A percentile compares a stretch with the other conserved stretches of the same genome.
Conservation (phyloP, 768 basidiomycete species). For the Lyophyllum atratum region DNA sequence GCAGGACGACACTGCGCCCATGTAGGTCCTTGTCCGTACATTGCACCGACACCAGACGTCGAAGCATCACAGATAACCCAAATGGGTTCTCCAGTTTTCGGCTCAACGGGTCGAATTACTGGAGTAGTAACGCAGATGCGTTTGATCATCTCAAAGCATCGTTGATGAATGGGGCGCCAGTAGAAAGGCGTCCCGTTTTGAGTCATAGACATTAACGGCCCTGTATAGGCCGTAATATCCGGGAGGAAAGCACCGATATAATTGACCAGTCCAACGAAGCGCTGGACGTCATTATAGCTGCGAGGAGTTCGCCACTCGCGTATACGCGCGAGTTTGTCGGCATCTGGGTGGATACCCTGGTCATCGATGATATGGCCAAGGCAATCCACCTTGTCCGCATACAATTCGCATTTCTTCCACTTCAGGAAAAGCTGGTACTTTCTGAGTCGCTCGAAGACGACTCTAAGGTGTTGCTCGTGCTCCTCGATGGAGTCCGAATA, state of each 20-base stretch:
- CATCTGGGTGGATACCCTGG: background rate
- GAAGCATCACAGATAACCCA: conserved; percentile 14
- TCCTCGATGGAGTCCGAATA: background rate
- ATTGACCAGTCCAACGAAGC: conserved; percentile 11
- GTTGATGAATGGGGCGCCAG: background rate
- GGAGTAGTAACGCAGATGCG: conserved; percentile 2
- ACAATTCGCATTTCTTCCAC: conserved; percentile 2
- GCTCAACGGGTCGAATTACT: background rate
- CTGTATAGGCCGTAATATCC: background rate
- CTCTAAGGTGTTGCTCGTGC: background rate
- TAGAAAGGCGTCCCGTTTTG: background rate
- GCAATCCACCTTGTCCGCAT: background rate
- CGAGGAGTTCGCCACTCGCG: background rate
- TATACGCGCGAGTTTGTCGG: background rate
- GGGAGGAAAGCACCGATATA: conserved; percentile 24
- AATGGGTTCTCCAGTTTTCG: background rate
- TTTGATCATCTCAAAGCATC: conserved; percentile 4
- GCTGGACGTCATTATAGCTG: background rate
- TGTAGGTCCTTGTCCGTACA: no score
- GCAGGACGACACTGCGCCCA: conserved; percentile 17
- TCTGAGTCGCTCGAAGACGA: background rate
- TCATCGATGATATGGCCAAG: background rate
- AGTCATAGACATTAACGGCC: conserved; percentile 1
- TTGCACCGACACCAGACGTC: conserved; percentile 15
- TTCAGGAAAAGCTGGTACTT: background rate